These are phyloP conservation scores for Hymenoscyphus linearis DNA, from an alignment of 2,329 filamentous ascomycete species.

Conservation along the genomic window DNA sequence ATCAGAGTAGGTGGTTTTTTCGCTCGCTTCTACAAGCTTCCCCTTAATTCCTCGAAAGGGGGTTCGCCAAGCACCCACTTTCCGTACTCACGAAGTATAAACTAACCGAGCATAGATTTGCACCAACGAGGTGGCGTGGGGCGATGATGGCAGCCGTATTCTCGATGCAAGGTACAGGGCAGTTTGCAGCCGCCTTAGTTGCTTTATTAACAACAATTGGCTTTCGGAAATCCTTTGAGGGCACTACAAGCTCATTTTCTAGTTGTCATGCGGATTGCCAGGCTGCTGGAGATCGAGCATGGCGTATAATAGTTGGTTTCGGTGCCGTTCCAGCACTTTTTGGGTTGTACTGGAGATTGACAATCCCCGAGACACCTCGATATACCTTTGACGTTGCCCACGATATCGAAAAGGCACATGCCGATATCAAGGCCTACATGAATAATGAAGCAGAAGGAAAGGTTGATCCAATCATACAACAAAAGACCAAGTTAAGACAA, in stretches of 20 bases:
- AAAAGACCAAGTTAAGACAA: constrained; percentile 48
- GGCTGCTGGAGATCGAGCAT: constrained; percentile 70
- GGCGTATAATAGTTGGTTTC: constrained; percentile 76
- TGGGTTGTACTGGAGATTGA: constrained; percentile 80
- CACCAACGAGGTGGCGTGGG: constrained; percentile 74
- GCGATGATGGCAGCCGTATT: constrained; percentile 82
- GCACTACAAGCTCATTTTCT: constrained; percentile 38
- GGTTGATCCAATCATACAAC: constrained; percentile 43
- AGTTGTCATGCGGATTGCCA: constrained; percentile 59
- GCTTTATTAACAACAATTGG: constrained; percentile 62
- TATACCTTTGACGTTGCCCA: constrained; percentile 78
- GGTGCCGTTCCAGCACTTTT: constrained; percentile 72
- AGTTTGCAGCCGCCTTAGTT: constrained; percentile 65
- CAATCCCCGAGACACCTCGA: constrained; percentile 77
- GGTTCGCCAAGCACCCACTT: neutral
- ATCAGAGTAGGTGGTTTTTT: constrained; percentile 49
- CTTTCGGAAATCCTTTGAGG: constrained; percentile 50
- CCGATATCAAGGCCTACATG: constrained; percentile 61
- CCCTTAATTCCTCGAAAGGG: neutral
- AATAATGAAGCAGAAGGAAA: constrained; percentile 43
- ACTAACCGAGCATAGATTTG: constrained; percentile 47
- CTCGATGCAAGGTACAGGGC: constrained; percentile 80
- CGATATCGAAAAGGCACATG: constrained; percentile 69
- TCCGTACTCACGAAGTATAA: neutral
- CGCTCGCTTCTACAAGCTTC: neutral